Conservation (phyloP, 2,329 filamentous ascomycete species). For the Cryphonectria naterciae region DNA sequence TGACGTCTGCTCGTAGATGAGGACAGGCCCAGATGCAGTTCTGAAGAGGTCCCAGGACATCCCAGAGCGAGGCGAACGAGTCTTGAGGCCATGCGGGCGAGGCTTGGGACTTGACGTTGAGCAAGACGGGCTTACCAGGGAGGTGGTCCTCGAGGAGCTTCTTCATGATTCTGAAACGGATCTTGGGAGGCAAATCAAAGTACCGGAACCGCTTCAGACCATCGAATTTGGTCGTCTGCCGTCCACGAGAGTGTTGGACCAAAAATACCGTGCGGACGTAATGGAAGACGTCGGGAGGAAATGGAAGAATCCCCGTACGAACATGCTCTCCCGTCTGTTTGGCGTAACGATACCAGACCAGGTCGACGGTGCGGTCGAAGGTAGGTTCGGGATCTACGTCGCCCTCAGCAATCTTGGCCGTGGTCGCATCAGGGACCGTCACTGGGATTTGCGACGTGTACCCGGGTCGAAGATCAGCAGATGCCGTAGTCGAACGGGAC, state of each 20-base stretch:
- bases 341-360: slow-evolving; percentile 28
- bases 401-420: background rate
- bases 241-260: slow-evolving; percentile 17
- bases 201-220: slow-evolving; percentile 28
- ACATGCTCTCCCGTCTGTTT: slow-evolving; percentile 15
- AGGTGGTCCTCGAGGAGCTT: slow-evolving; percentile 30
- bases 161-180: slow-evolving; percentile 34
- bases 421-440: background rate
- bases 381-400: slow-evolving; percentile 35
- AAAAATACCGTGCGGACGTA: slow-evolving; percentile 18
- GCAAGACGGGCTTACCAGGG: slow-evolving; percentile 32
- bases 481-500: background rate
- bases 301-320: slow-evolving; percentile 3
- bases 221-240: slow-evolving; percentile 6
- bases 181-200: slow-evolving; percentile 31
- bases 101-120: slow-evolving; percentile 38
- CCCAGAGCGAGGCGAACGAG: slow-evolving; percentile 39
- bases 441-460: slow-evolving; percentile 5
- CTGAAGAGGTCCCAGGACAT: slow-evolving; percentile 34
- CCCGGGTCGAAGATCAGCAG: background rate
- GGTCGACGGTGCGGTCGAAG: slow-evolving; percentile 34
- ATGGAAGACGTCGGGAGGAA: slow-evolving; percentile 27
- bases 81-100: slow-evolving; percentile 41
- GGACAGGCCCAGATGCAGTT: slow-evolving; percentile 40
- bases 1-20: slow-evolving; percentile 42